A percentile compares a stretch with the other conserved stretches of the same genome.
phyloP scores from a whole-genome alignment of 305 asterid species.

The Coffea humblotiana region DNA sequence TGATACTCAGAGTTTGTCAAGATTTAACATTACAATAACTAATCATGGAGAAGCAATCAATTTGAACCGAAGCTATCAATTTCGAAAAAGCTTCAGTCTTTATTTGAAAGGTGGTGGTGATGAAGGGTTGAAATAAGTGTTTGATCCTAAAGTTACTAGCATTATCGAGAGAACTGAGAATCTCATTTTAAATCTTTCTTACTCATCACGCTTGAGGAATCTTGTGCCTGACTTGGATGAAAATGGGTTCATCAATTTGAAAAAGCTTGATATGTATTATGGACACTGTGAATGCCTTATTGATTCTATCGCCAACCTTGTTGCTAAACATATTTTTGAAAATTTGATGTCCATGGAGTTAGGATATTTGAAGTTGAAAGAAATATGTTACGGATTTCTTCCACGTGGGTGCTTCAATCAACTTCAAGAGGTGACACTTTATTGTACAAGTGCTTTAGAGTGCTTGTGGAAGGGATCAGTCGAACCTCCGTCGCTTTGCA shows the following conservation, averaged over 20 bases:
- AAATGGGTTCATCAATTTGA: constrained; percentile 1
- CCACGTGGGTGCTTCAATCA: background rate
- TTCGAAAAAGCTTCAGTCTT: background rate
- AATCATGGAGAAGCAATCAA: no score
- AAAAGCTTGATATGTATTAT: background rate
- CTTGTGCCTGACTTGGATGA: background rate
- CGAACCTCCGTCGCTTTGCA: background rate
- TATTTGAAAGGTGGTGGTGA: background rate
- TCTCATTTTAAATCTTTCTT: background rate
- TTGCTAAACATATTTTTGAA: background rate
- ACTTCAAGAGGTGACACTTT: background rate
- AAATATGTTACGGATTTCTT: background rate
- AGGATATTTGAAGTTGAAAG: background rate
- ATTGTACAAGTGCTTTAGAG: background rate
- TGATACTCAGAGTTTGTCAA: background rate
- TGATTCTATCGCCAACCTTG: background rate
- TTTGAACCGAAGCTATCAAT: background rate
- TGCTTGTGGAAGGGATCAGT: background rate
- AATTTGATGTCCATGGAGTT: background rate
- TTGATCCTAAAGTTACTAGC: background rate
- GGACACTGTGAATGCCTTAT: background rate
- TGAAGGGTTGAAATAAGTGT: background rate
- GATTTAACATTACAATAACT: background rate
- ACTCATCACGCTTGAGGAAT: background rate
- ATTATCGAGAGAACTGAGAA: background rate